phyloP scores from a whole-genome alignment of 257 asterid species.

The Lantana camara region DNA sequence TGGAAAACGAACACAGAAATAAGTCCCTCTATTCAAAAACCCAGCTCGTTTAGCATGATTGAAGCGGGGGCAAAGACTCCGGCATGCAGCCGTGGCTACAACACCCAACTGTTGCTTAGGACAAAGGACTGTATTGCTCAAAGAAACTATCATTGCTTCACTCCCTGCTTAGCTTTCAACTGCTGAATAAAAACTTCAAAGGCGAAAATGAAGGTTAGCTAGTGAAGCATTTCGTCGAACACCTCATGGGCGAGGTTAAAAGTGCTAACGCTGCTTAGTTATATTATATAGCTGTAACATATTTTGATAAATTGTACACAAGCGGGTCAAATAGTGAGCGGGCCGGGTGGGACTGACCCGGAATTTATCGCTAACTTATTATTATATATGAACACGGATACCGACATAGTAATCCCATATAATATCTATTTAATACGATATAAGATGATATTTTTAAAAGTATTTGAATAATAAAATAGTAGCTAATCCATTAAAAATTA shows the following conservation, averaged over 20 bases:
- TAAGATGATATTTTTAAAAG: too few species aligned
- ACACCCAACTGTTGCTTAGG: slow-evolving; percentile 28
- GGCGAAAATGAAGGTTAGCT: neutral
- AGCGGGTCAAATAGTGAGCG: slow-evolving; percentile 2
- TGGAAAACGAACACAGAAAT: neutral
- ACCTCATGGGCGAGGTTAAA: slow-evolving; percentile 27
- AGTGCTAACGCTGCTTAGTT: neutral
- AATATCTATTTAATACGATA: too few species aligned
- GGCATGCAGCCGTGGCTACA: slow-evolving; percentile 28
- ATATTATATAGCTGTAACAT: neutral
- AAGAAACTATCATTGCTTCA: slow-evolving; percentile 39
- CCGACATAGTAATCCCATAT: too few species aligned
- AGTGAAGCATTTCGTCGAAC: slow-evolving; percentile 36
- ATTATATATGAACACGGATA: too few species aligned
- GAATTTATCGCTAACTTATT: too few species aligned
- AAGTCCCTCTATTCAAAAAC: slow-evolving; percentile 20
- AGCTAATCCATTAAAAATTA: too few species aligned
- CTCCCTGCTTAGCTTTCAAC: slow-evolving; percentile 20
- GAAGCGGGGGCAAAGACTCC: slow-evolving; percentile 23
- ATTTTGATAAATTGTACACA: too few species aligned
- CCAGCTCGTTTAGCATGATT: slow-evolving; percentile 2
- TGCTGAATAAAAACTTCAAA: neutral
- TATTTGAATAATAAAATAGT: too few species aligned
- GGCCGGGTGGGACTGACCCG: neutral
- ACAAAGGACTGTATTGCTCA: slow-evolving; percentile 23